Evolutionary conservation across 768 basidiomycete species (phyloP).

Genomic region (Paxillus ammoniavirescens): DNA sequence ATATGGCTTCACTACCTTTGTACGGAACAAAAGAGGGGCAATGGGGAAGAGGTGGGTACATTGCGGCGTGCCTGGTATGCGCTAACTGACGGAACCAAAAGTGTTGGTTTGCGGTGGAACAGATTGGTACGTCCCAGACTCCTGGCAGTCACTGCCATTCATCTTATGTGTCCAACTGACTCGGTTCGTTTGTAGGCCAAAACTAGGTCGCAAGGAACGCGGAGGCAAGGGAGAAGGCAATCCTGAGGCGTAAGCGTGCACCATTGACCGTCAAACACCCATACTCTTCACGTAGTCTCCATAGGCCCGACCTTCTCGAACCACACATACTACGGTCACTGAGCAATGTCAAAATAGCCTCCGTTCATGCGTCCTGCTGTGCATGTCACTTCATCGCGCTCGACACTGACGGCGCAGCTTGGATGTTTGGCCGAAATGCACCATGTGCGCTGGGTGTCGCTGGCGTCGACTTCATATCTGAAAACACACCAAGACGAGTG

Average conservation of each 20-base stretch:
- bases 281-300: slow-evolving; percentile 6
- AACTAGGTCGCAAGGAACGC: slow-evolving; percentile 74
- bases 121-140: slow-evolving; percentile 57
- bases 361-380: slow-evolving; percentile 73
- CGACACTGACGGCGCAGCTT: slow-evolving; percentile 76
- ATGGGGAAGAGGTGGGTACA: slow-evolving; percentile 43
- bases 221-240: slow-evolving; percentile 45
- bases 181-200: slow-evolving; percentile 49
- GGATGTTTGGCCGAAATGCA: slow-evolving; percentile 87
- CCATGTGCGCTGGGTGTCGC: slow-evolving; percentile 64
- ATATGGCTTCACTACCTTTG: slow-evolving; percentile 28
- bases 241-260: slow-evolving; percentile 31
- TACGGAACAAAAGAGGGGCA: slow-evolving; percentile 30
- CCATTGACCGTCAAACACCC: neutral
- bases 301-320: slow-evolving; percentile 80
- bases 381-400: slow-evolving; percentile 77
- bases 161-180: slow-evolving; percentile 6
- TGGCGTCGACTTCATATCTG: slow-evolving; percentile 58
- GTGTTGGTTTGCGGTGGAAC: slow-evolving; percentile 86
- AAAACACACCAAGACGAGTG: slow-evolving; percentile 68
- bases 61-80: slow-evolving; percentile 4
- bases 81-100: slow-evolving; percentile 31
- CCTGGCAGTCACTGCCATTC: slow-evolving; percentile 2
- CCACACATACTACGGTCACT: slow-evolving; percentile 90
- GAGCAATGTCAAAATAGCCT: slow-evolving; percentile 70